Evolutionary conservation across 2,329 filamentous ascomycete genomes (phyloP), one percentile per base, ranked within the genome.

Genomic region (Exophiala sp.): DNA sequence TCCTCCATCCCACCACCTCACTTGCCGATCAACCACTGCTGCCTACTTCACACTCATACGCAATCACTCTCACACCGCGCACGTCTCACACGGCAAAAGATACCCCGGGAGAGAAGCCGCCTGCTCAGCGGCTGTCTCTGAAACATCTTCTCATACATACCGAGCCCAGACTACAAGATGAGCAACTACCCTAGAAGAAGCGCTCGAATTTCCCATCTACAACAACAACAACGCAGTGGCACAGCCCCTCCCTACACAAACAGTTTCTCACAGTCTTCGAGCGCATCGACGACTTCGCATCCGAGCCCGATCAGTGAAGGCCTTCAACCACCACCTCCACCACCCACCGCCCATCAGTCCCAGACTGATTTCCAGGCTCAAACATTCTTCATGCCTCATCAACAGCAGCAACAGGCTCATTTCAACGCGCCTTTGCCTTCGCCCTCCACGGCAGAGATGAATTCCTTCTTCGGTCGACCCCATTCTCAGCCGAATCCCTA

Each of bases 361-460:
- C 52, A 61, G 44, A 44, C 50, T 50, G 47, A 45, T 20, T 55
- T 57, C 36, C 58, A 62, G 7, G 45, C 51, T 49, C 57, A 63
- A 38, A 49, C 60, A 16, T 55, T 58, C 41, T 55, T 59, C 35
- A 53, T 62, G 41, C 44, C 55, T 16, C 61, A 62, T 11, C 47
- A 59, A 9, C 57, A 54, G 36, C 54, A 58, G 49, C 52, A 52
- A 7, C 55, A 56, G 21, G n/a, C 55, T 20, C 47, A 59, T 21
- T 46, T 57, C 16, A 36, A 61, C 35, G 62, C 57, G 3, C 63
- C 63, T 29, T 54, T 65, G 24, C 63, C 63, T 18, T 65, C 63
- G 35, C 63, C 63, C 9, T 64, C 63, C 7, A 47, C 57, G 18
- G 52, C 43, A 41, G 58, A 65, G 7, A 53, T 59, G 32, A 52